Evolutionary conservation across 1,139 yeast genomes (phyloP).

Genomic region (Kodamaea ohmeri): DNA sequence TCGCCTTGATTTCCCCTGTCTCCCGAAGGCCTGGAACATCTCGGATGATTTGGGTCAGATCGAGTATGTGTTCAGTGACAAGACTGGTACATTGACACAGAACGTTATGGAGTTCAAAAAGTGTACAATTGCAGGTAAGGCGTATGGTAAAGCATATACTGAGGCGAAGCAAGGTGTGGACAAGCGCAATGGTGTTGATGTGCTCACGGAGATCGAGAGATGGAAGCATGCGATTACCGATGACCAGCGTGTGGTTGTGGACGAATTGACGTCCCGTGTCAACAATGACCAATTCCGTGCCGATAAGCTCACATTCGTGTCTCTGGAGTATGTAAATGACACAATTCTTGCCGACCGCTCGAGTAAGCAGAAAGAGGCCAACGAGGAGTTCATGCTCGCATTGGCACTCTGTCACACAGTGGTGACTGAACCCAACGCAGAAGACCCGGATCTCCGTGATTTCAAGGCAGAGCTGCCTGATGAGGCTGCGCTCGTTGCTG

Average conservation of each 20-base stretch:
- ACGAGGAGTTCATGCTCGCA: conserved; percentile 79
- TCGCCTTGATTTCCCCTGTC: conserved; percentile 86
- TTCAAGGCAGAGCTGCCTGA: conserved; percentile 98
- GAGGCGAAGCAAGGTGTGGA: conserved; percentile 94
- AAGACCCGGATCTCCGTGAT: conserved; percentile 51
- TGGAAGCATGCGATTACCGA: conserved; percentile 61
- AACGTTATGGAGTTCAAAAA: conserved; percentile 96
- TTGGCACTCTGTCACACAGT: conserved; percentile 92
- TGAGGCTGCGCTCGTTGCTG: conserved; percentile 92
- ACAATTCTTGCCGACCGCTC: conserved; percentile 36
- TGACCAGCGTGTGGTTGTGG: conserved; percentile 68
- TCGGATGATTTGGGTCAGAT: conserved; percentile 97
- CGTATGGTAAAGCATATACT: conserved; percentile 92
- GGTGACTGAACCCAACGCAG: conserved; percentile 65
- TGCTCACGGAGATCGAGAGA: conserved; percentile 60
- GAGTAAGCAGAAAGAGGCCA: conserved; percentile 57
- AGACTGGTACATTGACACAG: conserved; percentile 95
- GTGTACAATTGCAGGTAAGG: conserved; percentile 81
- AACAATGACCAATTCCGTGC: conserved; percentile 59
- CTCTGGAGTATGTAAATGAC: conserved; percentile 53
- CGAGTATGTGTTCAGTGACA: conserved; percentile 92
- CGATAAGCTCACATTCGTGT: conserved; percentile 74
- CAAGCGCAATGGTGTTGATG: conserved; percentile 81
- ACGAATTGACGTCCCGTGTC: conserved; percentile 44
- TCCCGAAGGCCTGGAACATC: conserved; percentile 95